Evolutionary conservation across 1,284 basidiomycete species (phyloP).

Genomic region (Cryptococcus floricola): DNA sequence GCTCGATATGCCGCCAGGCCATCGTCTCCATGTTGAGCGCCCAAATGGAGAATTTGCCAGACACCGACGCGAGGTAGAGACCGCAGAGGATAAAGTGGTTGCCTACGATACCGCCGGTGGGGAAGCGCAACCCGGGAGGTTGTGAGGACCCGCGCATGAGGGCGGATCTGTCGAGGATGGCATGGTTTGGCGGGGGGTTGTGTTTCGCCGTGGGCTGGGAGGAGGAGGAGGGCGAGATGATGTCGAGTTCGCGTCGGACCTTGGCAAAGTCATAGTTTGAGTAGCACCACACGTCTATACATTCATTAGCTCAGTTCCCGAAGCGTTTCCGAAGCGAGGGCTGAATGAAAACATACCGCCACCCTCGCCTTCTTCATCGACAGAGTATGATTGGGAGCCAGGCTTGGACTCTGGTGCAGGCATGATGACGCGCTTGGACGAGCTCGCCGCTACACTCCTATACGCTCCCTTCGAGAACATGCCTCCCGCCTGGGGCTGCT

Average conservation of each 20-base stretch:
- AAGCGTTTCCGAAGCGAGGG: no score
- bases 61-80: constrained; percentile 82
- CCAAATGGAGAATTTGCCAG: constrained; percentile 73
- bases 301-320: neutral
- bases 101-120: constrained; percentile 82
- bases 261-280: constrained; percentile 72
- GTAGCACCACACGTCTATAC: constrained; percentile 42
- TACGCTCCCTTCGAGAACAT: constrained; percentile 84
- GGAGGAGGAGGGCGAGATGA: constrained; percentile 58
- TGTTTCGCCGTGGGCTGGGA: constrained; percentile 62
- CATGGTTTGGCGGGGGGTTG: constrained; percentile 54
- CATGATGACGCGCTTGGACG: constrained; percentile 61
- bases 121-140: constrained; percentile 89
- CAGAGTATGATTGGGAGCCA: constrained; percentile 27
- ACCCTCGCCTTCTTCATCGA: constrained; percentile 42
- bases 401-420: constrained; percentile 46
- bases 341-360: constrained; percentile 57
- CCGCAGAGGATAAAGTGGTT: constrained; percentile 83
- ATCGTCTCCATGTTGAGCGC: constrained; percentile 73
- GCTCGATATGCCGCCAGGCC: constrained; percentile 80
- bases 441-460: constrained; percentile 77
- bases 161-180: constrained; percentile 58
- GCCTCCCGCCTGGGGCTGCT: constrained; percentile 61
- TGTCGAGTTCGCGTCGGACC: constrained; percentile 85
- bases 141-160: constrained; percentile 56